These are phyloP conservation scores for Bruguiera parviflora DNA, from an alignment of 345 rosid species.

Conservation along the genomic window DNA sequence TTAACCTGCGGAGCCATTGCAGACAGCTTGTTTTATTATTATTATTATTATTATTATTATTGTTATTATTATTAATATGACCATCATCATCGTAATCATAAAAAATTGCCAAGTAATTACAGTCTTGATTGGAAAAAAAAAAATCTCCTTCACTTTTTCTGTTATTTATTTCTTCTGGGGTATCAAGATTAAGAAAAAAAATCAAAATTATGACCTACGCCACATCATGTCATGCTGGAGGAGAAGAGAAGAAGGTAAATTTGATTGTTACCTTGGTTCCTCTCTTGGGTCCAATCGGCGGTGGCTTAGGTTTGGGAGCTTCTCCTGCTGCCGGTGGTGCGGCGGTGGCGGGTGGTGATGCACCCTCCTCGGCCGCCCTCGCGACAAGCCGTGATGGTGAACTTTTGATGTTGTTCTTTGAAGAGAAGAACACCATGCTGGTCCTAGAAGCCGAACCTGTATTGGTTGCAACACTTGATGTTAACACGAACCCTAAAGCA, in stretches of 20 bases:
- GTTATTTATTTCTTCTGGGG: no score
- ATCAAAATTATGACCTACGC: no score
- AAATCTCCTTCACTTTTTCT: no score
- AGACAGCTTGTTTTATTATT: not conserved
- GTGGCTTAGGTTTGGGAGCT: conserved; percentile 65
- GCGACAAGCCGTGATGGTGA: conserved; percentile 52
- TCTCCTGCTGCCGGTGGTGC: conserved; percentile 31
- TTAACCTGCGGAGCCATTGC: conserved; percentile 47
- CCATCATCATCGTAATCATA: no score
- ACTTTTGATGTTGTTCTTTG: conserved; percentile 26
- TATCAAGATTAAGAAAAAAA: no score
- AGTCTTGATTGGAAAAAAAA: no score
- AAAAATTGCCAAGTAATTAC: not conserved
- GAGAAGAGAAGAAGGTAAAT: not conserved
- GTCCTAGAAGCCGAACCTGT: conserved; percentile 37
- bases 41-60: not conserved
- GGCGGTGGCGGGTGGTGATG: conserved; percentile 43
- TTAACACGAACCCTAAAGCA: conserved; percentile 54
- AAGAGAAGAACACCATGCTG: conserved; percentile 40
- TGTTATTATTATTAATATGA: no score
- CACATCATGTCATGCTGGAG: no score
- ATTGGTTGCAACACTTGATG: conserved; percentile 36
- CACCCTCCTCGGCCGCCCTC: conserved; percentile 56
- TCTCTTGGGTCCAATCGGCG: conserved; percentile 87
- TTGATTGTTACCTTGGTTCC: conserved; percentile 61